Evolutionary conservation across 371 early-diverging fungal species (phyloP), one percentile per base, ranked within the genome.

Genomic region (Nematocida major): DNA sequence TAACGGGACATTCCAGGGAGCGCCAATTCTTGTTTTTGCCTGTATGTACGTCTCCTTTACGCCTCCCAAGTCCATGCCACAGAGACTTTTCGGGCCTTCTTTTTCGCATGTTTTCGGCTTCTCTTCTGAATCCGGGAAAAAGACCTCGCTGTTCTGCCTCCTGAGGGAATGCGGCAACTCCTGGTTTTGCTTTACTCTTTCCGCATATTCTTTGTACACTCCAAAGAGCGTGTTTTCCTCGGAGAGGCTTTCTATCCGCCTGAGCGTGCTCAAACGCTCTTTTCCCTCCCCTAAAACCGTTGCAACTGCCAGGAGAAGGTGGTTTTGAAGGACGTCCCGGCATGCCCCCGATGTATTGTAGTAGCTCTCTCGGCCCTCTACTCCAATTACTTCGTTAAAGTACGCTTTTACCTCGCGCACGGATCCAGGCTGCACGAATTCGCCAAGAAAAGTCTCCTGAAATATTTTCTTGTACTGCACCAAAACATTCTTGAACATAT

Each of bases 311-410:
- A 94, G 95, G 45, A 94, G 82, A 59, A 96, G 63, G 81, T 96
- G 91, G 88, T 96, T 97, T 87, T 96, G 97, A 89, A 97, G 93
- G 34, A 97, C 95, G 83, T 97, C 97, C 76, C 96, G 92, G 79
- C 97, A 92, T 59, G 96, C 94, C 53, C 99, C 99, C 84, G 92
- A 93, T 83, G 93, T 91, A 84, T 97, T 96, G 89, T 96, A 98
- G 87, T 96, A 96, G 11, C 94, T 93, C 24, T 43, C 38, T 40
- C 97, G 91, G 40, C 97, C 97, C 81, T 95, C 92, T 3, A 93
- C 95, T 22, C 96, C 97, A 83, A 96, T 89, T 68, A 88, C 89
- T 81, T 98, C 99, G 82, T 95, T 96, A 85, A 96, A 97, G 0
- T 92, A 92, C 84, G 93, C 93, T 83, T 96, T 93, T n/a, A 98